Percentiles rank a stretch among this genome's conserved stretches.
phyloP scores from a whole-genome alignment of 2,329 filamentous ascomycete species.

The Erysiphe neolycopersici region DNA sequence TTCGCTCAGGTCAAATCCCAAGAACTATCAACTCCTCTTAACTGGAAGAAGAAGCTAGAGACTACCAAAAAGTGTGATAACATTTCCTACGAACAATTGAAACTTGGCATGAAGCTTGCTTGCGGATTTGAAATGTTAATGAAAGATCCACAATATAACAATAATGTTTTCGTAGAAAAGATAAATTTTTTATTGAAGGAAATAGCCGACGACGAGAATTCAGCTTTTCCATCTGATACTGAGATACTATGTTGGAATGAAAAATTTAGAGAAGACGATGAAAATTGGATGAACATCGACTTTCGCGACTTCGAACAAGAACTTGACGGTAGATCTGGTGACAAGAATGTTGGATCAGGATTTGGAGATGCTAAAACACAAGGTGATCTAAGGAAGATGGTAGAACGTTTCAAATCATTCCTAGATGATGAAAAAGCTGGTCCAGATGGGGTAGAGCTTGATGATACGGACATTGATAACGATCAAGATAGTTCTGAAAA shows the following conservation, averaged over 20 bases:
- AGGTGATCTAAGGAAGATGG: conserved; percentile 66
- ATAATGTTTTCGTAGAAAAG: conserved; percentile 44
- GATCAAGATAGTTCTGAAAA: conserved; percentile 23
- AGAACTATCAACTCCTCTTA: conserved; percentile 39
- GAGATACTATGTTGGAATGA: conserved; percentile 49
- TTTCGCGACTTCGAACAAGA: conserved; percentile 74
- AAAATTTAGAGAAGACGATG: conserved; percentile 42
- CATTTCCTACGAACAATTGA: conserved; percentile 15
- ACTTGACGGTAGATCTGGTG: conserved; percentile 23
- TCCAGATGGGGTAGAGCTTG: conserved; percentile 46
- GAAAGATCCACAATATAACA: conserved; percentile 35
- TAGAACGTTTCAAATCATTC: conserved; percentile 79
- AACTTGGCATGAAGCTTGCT: conserved; percentile 69
- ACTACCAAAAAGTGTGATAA: conserved; percentile 9
- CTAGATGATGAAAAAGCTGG: conserved; percentile 66
- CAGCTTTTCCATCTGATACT: conserved; percentile 36
- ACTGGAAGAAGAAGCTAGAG: conserved; percentile 19
- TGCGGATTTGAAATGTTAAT: conserved; percentile 81
- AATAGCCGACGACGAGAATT: conserved; percentile 22
- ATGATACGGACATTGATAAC: conserved; percentile 37
- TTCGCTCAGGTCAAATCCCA: conserved; percentile 82
- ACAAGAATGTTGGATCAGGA: conserved; percentile 16
- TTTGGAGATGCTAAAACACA: conserved; percentile 43
- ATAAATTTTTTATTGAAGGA: conserved; percentile 51
- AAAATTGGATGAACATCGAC: conserved; percentile 78